Conservation (phyloP, 768 basidiomycete genomes). For the Lactarius tabidus region DNA sequence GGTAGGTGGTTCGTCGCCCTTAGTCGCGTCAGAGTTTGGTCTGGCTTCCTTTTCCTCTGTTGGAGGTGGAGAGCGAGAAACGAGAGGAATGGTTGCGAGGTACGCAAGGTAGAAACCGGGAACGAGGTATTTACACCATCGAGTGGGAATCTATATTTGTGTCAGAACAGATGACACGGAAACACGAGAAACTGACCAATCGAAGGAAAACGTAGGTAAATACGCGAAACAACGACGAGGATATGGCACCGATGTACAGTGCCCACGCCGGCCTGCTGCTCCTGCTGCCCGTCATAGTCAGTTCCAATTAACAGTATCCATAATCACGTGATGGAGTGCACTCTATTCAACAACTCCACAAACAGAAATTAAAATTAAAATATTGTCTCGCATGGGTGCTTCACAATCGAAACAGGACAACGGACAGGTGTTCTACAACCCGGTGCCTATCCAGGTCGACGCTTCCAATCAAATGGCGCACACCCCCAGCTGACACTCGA, state of each 20-base stretch:
- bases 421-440: constrained; percentile 49
- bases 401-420: constrained; percentile 60
- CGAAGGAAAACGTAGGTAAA: constrained; percentile 47
- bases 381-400: constrained; percentile 50
- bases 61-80: neutral
- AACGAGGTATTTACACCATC: constrained; percentile 34
- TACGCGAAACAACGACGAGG: constrained; percentile 41
- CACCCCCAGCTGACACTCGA: constrained; percentile 8
- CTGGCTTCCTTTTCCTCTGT: neutral
- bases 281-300: neutral
- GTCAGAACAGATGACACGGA: neutral
- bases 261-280: neutral
- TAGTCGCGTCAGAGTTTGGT: neutral
- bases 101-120: constrained; percentile 17
- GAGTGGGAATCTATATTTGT: neutral
- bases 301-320: neutral
- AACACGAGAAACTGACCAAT: constrained; percentile 37
- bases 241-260: constrained; percentile 26
- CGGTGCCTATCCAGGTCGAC: constrained; percentile 39
- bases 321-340: constrained; percentile 7
- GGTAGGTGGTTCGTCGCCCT: neutral
- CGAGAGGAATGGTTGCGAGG: constrained; percentile 22
- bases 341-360: neutral
- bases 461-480: neutral
- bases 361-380: neutral